Conservation (phyloP, 78 protist genomes). For the Diacronema lutheri region DNA sequence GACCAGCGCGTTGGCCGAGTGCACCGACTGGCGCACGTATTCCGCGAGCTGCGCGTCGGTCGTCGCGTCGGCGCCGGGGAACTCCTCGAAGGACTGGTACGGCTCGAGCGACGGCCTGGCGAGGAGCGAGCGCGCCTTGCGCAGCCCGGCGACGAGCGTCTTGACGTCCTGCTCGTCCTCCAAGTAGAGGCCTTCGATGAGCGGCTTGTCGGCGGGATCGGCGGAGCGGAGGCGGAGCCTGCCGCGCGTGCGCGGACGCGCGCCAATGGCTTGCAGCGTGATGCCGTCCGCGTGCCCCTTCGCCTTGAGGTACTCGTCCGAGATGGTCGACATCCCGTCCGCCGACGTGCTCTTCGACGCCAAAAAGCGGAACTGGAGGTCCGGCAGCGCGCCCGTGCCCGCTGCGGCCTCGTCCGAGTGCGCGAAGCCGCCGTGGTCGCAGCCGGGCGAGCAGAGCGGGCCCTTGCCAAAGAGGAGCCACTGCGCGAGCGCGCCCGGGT, state of each 20-base stretch:
- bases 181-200: neutral
- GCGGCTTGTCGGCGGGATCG: neutral
- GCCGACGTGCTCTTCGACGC: neutral
- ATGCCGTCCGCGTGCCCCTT: neutral
- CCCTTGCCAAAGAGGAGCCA: neutral
- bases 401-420: neutral
- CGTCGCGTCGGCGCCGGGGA: neutral
- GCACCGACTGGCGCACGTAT: neutral
- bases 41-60: neutral
- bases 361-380: neutral
- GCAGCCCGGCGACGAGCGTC: neutral
- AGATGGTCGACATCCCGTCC: neutral
- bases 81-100: neutral
- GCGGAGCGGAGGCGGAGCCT: neutral
- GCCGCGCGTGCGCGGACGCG: neutral
- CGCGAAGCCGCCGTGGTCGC: constrained; percentile 17
- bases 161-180: neutral
- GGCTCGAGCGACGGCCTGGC: neutral
- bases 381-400: too few species aligned
- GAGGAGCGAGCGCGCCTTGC: neutral
- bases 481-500: neutral
- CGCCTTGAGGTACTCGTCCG: neutral
- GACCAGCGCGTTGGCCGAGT: constrained; percentile 11
- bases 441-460: neutral
- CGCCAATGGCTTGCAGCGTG: neutral